Base-by-base conservation (phyloP, 2,329 filamentous ascomycete species). In the Grosmannia penicillata region DNA sequence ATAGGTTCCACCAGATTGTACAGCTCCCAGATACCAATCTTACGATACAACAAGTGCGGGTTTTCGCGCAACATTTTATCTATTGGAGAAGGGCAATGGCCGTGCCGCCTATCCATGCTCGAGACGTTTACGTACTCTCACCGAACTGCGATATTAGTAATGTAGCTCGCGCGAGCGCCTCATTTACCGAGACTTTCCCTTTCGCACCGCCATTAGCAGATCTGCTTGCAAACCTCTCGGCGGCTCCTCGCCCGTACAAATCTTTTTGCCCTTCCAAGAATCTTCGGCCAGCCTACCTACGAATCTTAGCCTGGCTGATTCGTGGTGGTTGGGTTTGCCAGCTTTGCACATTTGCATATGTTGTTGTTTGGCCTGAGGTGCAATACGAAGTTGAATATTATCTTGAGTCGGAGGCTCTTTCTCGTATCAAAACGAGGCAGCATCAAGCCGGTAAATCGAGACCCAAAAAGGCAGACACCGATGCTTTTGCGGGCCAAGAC, bases 71-170 rank as follows among this genome's bases (percentile, higher is more conserved):
- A 41, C 91, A 96, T 60, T 79, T 98, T 45, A 86, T 96, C 44
- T 93, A 93, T 60, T 96, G 89, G 87, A 78, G 91, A 19, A 80
- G 87, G 41, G 91, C 89, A 33, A 82, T 93, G 43, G 81, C 89
- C 14, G 89, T 96, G 29, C 82, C 85, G 5, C 91, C 91, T 0
- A 71, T 98, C 6, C 86, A 95, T 52, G 81, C 82, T 31, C 73
- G 87, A 34, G 87, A 96, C 54, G 81, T 79, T 10, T 98, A 96
- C 56, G 81, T 96, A 25, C 74, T 95, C 22, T 93, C 84, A 2
- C 87, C 89, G 0, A 93, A 93, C 54, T 86, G 85, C 44, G 80
- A 94, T 50, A 71, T 86, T 49, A 65, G 70, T 37, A 74, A 76
- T 33, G 68, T 96, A 1, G 68, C 77, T 18, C 62, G 70, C 22